phyloP scores from a whole-genome alignment of 2,329 filamentous ascomycete species.

The Nemania sp. region DNA sequence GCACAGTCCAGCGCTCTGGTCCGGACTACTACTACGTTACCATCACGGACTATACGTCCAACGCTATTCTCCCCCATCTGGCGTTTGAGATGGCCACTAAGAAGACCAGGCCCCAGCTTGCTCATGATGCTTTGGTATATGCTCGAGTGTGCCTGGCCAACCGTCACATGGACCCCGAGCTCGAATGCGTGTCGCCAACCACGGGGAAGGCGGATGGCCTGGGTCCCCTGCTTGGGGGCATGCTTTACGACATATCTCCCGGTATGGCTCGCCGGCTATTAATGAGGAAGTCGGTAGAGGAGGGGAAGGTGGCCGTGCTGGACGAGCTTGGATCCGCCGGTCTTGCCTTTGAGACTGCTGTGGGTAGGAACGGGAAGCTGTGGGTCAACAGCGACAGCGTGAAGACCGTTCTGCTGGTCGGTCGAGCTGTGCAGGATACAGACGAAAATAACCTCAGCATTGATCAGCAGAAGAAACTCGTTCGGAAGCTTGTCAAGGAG shows the following conservation, averaged over 20 bases:
- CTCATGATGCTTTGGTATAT: conserved; percentile 79
- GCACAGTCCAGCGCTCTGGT: conserved; percentile 75
- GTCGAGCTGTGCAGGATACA: conserved; percentile 75
- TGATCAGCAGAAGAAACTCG: conserved; percentile 71
- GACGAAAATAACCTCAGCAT: conserved; percentile 68
- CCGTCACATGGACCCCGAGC: conserved; percentile 83
- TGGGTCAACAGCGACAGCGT: conserved; percentile 84
- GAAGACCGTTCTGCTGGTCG: conserved; percentile 75
- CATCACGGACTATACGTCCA: conserved; percentile 66
- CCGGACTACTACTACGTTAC: conserved; percentile 79
- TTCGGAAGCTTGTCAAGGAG: conserved; percentile 66
- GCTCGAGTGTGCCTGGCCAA: conserved; percentile 79
- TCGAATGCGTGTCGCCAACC: conserved; percentile 83
- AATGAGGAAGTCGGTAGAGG: conserved; percentile 61
- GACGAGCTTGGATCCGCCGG: conserved; percentile 78
- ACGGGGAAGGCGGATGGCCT: conserved; percentile 90
- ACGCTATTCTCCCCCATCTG: conserved; percentile 77
- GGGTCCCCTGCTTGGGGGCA: conserved; percentile 80
- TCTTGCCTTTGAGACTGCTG: conserved; percentile 87
- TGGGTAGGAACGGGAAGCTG: conserved; percentile 87
- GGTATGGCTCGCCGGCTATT: conserved; percentile 82
- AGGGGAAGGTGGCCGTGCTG: conserved; percentile 71
- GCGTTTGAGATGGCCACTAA: conserved; percentile 92
- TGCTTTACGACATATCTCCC: conserved; percentile 79
- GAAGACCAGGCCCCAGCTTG: conserved; percentile 83